phyloP scores from a whole-genome alignment of 129 eudicot species.

The Flaveria ramosissima region DNA sequence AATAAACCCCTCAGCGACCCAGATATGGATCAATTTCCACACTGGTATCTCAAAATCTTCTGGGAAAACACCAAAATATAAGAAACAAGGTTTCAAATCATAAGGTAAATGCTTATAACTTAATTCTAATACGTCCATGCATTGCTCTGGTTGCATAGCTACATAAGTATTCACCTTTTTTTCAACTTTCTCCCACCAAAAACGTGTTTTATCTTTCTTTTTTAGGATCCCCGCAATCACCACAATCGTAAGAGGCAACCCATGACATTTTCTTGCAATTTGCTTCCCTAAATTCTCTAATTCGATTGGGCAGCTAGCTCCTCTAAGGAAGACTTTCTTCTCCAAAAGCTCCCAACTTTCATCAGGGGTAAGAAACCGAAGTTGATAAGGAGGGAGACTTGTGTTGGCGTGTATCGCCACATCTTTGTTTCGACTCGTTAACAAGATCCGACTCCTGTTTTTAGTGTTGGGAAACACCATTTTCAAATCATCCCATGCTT shows the following conservation, averaged over 20 bases:
- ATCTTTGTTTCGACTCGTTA: conserved; percentile 41
- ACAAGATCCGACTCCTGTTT: conserved; percentile 38
- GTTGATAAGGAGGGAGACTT: conserved; percentile 25
- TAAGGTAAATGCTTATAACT: conserved; percentile 48
- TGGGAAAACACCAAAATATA: conserved; percentile 8
- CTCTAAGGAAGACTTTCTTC: conserved; percentile 43
- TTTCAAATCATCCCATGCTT: conserved; percentile 42
- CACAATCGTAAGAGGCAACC: conserved; percentile 53
- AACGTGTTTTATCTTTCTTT: conserved; percentile 36
- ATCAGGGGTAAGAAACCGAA: conserved; percentile 34
- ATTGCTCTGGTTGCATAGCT: conserved; percentile 45
- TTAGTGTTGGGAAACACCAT: conserved; percentile 38
- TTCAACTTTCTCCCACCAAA: conserved; percentile 47
- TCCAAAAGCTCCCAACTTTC: conserved; percentile 54
- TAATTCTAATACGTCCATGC: conserved; percentile 45
- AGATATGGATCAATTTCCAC: conserved; percentile 42
- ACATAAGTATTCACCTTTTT: conserved; percentile 44
- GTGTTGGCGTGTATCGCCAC: conserved; percentile 35
- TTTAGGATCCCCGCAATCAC: conserved; percentile 49
- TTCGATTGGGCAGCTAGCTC: conserved; percentile 39
- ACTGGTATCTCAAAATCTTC: conserved; percentile 38
- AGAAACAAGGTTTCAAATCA: conserved; percentile 14
- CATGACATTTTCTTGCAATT: conserved; percentile 45
- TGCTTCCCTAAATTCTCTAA: conserved; percentile 31
- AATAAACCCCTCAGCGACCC: conserved; percentile 65